These are phyloP conservation scores for Ceratocystis destructans DNA, from an alignment of 2,329 filamentous ascomycete genomes.

Conservation along the genomic window DNA sequence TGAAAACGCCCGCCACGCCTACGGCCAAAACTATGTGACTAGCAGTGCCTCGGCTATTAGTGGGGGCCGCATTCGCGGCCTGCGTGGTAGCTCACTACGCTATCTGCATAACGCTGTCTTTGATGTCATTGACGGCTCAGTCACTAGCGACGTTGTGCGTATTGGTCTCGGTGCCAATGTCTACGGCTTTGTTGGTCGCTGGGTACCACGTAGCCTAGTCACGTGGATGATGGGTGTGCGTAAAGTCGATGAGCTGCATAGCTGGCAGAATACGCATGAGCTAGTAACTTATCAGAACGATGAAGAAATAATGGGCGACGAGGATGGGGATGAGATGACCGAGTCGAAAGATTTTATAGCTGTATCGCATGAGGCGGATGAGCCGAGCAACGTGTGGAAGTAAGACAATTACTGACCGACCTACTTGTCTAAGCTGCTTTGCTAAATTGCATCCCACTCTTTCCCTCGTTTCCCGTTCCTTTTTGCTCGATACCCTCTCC, in stretches of 20 bases:
- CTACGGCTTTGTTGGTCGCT: slow-evolving; percentile 74
- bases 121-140: slow-evolving; percentile 62
- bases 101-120: slow-evolving; percentile 79
- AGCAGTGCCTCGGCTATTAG: slow-evolving; percentile 43
- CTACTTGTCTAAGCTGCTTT: neutral
- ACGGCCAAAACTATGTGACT: slow-evolving; percentile 47
- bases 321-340: slow-evolving; percentile 19
- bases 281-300: neutral
- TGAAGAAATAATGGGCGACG: slow-evolving; percentile 1
- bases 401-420: neutral
- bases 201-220: slow-evolving; percentile 64
- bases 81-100: slow-evolving; percentile 57
- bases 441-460: neutral
- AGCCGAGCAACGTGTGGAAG: slow-evolving; percentile 29
- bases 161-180: slow-evolving; percentile 73
- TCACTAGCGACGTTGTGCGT: slow-evolving; percentile 50
- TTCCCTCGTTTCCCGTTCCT: neutral
- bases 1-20: slow-evolving; percentile 44
- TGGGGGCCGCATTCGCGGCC: slow-evolving; percentile 42
- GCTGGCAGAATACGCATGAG: slow-evolving; percentile 34
- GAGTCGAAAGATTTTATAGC: slow-evolving; percentile 37
- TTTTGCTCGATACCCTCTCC: neutral
- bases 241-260: slow-evolving; percentile 42
- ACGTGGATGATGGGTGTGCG: slow-evolving; percentile 85
- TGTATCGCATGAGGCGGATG: slow-evolving; percentile 29